These are phyloP conservation scores for Verbena officinalis DNA, from an alignment of 257 asterid species.

Conservation along the genomic window DNA sequence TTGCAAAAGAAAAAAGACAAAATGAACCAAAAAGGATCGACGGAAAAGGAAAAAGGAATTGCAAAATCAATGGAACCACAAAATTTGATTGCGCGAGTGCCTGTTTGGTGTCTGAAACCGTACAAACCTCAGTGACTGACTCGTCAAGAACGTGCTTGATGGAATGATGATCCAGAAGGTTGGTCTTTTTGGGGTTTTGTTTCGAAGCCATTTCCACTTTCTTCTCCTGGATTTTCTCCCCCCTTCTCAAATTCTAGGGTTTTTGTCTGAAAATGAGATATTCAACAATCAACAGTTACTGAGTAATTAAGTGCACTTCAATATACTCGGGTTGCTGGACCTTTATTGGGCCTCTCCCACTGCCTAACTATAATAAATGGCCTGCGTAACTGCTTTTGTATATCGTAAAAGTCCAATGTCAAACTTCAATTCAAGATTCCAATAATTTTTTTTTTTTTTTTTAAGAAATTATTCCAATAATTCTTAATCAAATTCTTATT, in stretches of 20 bases:
- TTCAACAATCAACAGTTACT: conserved; percentile 13
- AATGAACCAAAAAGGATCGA: neutral
- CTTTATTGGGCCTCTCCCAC: conserved; percentile 9
- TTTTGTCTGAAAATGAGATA: conserved; percentile 40
- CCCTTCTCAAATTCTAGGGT: conserved; percentile 38
- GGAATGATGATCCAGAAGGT: conserved; percentile 84
- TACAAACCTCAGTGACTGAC: conserved; percentile 74
- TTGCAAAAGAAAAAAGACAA: neutral
- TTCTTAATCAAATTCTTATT: too few species aligned
- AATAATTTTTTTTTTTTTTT: too few species aligned
- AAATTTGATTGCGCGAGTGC: neutral
- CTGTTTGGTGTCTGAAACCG: neutral
- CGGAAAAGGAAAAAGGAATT: neutral
- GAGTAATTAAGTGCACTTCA: conserved; percentile 12
- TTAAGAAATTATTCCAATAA: too few species aligned
- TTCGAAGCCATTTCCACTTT: conserved; percentile 41
- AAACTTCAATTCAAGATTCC: too few species aligned
- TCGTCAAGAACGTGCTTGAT: conserved; percentile 89
- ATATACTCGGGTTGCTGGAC: conserved; percentile 19
- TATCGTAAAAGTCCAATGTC: too few species aligned
- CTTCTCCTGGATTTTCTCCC: conserved; percentile 30
- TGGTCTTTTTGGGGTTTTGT: conserved; percentile 61
- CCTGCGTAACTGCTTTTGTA: too few species aligned
- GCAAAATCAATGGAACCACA: neutral
- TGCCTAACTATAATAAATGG: too few species aligned